These are phyloP conservation scores for Colletotrichum eremochloae DNA, from an alignment of 2,329 filamentous ascomycete species.

Conservation along the genomic window DNA sequence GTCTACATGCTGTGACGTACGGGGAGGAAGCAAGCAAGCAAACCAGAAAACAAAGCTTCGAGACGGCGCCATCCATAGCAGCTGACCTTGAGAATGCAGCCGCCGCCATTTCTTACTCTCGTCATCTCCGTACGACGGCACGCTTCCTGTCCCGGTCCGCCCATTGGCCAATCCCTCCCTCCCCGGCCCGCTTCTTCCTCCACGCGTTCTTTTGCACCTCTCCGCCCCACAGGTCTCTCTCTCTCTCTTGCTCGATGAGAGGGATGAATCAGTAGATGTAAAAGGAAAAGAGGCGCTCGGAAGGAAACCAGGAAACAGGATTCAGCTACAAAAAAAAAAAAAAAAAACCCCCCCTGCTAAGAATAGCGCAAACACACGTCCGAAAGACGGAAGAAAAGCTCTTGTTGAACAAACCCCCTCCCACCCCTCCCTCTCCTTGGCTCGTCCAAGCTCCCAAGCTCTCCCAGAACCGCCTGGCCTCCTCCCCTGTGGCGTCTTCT, in stretches of 20 bases:
- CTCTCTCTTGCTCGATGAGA: neutral
- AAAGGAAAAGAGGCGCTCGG: neutral
- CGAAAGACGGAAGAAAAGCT: neutral
- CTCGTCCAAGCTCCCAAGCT: neutral
- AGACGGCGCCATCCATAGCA: neutral
- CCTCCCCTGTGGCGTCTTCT: neutral
- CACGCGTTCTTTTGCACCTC: neutral
- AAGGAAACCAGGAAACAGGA: neutral
- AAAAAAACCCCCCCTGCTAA: neutral
- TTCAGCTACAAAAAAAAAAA: neutral
- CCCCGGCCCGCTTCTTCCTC: neutral
- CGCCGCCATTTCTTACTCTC: neutral
- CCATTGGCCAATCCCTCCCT: slow-evolving; percentile 8
- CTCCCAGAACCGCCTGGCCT: slow-evolving; percentile 11
- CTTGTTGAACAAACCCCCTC: too few species aligned
- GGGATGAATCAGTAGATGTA: neutral
- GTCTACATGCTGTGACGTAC: neutral
- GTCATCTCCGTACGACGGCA: neutral
- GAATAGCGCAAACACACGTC: neutral
- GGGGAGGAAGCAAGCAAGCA: neutral
- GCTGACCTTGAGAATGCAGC: neutral
- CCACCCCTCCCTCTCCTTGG: too few species aligned
- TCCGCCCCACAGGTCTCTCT: neutral
- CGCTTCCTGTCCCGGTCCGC: neutral
- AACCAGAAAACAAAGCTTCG: neutral